Percentiles rank a stretch among this genome's conserved stretches.
phyloP scores from a whole-genome alignment of 306 rosid genomes.

The Rosa rugosa region DNA sequence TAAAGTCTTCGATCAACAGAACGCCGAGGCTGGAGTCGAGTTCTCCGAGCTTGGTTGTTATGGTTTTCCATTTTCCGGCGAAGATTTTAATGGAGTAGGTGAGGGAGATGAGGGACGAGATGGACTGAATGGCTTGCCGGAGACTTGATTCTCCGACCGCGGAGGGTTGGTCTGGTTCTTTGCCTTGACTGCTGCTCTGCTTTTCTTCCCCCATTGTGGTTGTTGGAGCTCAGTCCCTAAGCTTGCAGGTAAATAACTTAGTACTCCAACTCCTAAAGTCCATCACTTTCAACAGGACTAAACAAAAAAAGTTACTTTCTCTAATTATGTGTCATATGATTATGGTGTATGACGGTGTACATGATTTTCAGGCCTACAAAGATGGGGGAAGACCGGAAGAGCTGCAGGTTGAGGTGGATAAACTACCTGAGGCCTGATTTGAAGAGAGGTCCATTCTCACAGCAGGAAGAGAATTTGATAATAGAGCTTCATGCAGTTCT shows the following conservation, averaged over 20 bases:
- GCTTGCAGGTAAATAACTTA: constrained; percentile 58
- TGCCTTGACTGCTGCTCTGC: too few species aligned
- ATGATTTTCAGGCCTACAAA: constrained; percentile 62
- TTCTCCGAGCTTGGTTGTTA: too few species aligned
- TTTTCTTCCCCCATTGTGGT: too few species aligned
- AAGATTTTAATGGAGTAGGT: too few species aligned
- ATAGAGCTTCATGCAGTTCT: constrained; percentile 86
- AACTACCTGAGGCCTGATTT: constrained; percentile 93
- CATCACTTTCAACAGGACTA: not conserved
- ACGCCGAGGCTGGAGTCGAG: too few species aligned
- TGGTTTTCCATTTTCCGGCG: too few species aligned
- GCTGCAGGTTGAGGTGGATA: constrained; percentile 95
- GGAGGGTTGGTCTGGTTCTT: too few species aligned
- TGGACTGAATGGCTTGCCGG: too few species aligned
- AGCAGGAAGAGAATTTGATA: constrained; percentile 76
- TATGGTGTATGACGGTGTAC: not conserved
- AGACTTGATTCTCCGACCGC: too few species aligned
- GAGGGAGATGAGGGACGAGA: too few species aligned
- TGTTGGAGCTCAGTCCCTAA: constrained; percentile 99
- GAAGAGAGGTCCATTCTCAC: constrained; percentile 94
- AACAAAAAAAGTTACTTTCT: not conserved
- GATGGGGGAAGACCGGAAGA: constrained; percentile 96
- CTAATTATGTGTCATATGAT: not conserved
- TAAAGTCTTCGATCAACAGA: too few species aligned
- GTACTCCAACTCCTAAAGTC: not conserved